These are phyloP conservation scores for Mycena crocata DNA, from an alignment of 768 basidiomycete species.

Conservation along the genomic window DNA sequence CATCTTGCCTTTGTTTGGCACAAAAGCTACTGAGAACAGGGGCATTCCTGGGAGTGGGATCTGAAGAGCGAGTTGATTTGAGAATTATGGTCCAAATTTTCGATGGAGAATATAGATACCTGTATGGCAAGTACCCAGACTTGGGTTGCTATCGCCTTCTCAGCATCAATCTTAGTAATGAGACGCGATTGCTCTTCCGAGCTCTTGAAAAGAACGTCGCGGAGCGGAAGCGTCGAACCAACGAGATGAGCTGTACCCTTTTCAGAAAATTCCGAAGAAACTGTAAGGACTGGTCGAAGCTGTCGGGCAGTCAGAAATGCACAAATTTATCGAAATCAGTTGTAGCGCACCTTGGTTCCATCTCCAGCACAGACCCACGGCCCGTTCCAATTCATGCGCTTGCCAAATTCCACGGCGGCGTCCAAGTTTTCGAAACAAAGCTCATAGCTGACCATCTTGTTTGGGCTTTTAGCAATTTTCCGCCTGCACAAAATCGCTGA, in stretches of 20 bases:
- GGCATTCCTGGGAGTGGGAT: constrained; percentile 2
- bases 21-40: neutral
- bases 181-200: constrained; percentile 3
- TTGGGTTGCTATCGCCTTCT: neutral
- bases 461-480: neutral
- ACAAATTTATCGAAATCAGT: neutral
- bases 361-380: neutral
- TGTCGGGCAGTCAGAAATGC: neutral
- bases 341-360: neutral
- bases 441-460: neutral
- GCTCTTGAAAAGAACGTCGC: neutral
- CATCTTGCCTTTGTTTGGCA: constrained; percentile 1
- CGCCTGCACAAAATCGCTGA: too few species aligned
- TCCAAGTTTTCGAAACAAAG: neutral
- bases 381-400: neutral
- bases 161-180: neutral
- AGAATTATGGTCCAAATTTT: neutral
- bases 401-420: neutral
- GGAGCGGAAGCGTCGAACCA: neutral
- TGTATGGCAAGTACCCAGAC: constrained; percentile 3
- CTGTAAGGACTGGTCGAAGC: neutral
- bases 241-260: neutral
- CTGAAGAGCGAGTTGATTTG: neutral
- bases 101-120: neutral
- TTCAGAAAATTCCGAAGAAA: neutral